Percentiles rank a stretch among this genome's conserved stretches.
Conservation (phyloP, 495 filamentous ascomycete genomes). For the Lepraria neglecta region DNA sequence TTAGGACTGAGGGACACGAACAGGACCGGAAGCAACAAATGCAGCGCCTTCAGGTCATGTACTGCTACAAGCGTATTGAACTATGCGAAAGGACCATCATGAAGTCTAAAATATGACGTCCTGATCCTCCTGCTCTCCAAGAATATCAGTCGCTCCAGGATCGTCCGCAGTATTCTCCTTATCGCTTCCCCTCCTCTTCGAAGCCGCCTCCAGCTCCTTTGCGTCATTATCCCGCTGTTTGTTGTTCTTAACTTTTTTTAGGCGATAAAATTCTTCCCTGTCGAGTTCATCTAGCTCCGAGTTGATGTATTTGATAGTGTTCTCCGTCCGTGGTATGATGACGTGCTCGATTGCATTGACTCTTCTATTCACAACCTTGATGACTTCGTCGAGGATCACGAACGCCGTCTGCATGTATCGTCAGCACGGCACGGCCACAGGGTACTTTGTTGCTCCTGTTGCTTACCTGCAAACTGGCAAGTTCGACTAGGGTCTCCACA, state of each 20-base stretch:
- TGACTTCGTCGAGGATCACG: conserved; percentile 95
- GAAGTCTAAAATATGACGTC: conserved; percentile 86
- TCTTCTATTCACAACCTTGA: conserved; percentile 98
- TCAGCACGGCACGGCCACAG: neutral
- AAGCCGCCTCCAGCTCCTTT: conserved; percentile 28
- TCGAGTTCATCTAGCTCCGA: conserved; percentile 97
- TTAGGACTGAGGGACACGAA: no score
- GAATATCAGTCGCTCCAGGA: conserved; percentile 54
- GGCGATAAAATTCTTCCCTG: conserved; percentile 93
- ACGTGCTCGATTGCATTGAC: conserved; percentile 99
- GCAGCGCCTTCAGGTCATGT: neutral
- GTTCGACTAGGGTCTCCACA: conserved; percentile 92
- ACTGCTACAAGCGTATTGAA: neutral
- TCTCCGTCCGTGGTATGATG: conserved; percentile 95
- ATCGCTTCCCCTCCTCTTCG: conserved; percentile 36
- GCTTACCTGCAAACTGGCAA: conserved; percentile 80
- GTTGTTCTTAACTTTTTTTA: conserved; percentile 95
- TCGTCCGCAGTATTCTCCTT: conserved; percentile 42
- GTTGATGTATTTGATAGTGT: conserved; percentile 99
- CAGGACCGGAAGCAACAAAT: no score
- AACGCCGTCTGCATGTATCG: conserved; percentile 68
- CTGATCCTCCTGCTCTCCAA: conserved; percentile 81
- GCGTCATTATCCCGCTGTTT: conserved; percentile 70
- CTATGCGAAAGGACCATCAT: neutral
- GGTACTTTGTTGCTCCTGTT: neutral